Base-by-base conservation (phyloP, 352 stramenopile genomes). In the Phytophthora ohioensis region DNA sequence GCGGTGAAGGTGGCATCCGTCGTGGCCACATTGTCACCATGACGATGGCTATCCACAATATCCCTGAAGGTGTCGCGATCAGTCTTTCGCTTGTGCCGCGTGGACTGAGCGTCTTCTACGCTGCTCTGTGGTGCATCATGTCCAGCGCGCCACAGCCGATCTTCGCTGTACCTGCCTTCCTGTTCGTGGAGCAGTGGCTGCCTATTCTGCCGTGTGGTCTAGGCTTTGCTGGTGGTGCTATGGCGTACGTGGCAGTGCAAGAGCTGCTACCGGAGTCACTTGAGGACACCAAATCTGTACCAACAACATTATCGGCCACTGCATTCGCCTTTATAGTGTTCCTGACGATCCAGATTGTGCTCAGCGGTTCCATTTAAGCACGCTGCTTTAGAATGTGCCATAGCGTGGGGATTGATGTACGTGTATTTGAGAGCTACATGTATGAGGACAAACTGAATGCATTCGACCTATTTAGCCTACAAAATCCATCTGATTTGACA, bases 11-110 rank as follows among this genome's bases (percentile, higher is more conserved):
- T 32, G 97, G 97, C 31, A 93, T 95, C 58, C 90, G 97, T 71
- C 87, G 98, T 35, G 97, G 97, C 21, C 90, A 98, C 55, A 98
- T 99, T 67, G 98, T 99, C 65, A 98, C 93, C 9, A 95, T 98
- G 65, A 99, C 95, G 54, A 92, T 99, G 67, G 97, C 97, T 1
- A 97, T 99, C 35, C 98, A 99, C 86, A 99, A 99, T 84, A 96
- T 99, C 57, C 98, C 98, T 3, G 98, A 99, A 76, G 98, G 98
- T 51, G 84, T 99, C 11, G 97, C 98, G 9, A 95, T 93, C 76
- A 97, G 95, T 55, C 87, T 99, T 35, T 97, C 98, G 30, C 87
- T 99, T 52, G 85, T 99, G 57, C 96, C 97, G 10, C 81, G 96
- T 49, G 97, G 96, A 34, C 82, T 99, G 34, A 97, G 85, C 54